phyloP scores from a whole-genome alignment of 2,329 filamentous ascomycete genomes.

The Trichoderma afroharzianum region DNA sequence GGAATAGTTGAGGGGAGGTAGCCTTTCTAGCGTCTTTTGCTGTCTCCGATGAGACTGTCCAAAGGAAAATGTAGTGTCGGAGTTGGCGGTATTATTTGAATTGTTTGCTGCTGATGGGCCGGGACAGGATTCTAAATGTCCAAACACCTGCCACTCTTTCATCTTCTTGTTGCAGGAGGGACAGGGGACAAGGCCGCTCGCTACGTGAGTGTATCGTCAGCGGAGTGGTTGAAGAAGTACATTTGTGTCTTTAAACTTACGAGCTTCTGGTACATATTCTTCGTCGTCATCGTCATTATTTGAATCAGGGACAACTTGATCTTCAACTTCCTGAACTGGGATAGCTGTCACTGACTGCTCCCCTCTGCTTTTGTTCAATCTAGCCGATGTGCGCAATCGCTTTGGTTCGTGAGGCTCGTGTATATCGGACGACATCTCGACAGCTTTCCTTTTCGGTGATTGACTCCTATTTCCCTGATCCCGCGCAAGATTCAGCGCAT shows the following conservation, averaged over 20 bases:
- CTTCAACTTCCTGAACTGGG: slow-evolving; percentile 11
- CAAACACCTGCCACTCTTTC: slow-evolving; percentile 73
- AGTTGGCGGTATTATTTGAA: not conserved
- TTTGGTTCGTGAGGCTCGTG: slow-evolving; percentile 39
- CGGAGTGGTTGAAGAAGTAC: not conserved
- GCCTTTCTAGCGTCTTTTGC: slow-evolving; percentile 51
- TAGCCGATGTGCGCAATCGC: slow-evolving; percentile 50
- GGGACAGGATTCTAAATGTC: slow-evolving; percentile 70
- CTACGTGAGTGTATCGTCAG: slow-evolving; percentile 29
- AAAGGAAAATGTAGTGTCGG: not conserved
- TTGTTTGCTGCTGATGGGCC: slow-evolving; percentile 32
- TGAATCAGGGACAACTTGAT: slow-evolving; percentile 20
- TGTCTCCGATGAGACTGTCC: slow-evolving; percentile 27
- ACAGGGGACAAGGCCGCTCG: slow-evolving; percentile 77
- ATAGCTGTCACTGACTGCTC: slow-evolving; percentile 28
- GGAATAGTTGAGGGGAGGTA: slow-evolving; percentile 81
- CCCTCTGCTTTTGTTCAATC: slow-evolving; percentile 42
- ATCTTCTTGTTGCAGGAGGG: slow-evolving; percentile 78
- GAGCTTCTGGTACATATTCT: slow-evolving; percentile 30
- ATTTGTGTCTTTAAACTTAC: slow-evolving; percentile 19
- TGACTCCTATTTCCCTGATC: slow-evolving; percentile 20
- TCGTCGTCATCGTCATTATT: slow-evolving; percentile 24
- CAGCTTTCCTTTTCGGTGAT: slow-evolving; percentile 52
- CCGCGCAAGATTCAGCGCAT: slow-evolving; percentile 62
- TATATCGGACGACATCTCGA: slow-evolving; percentile 28